Base-by-base conservation (phyloP, 2,329 filamentous ascomycete species). In the Verticillium zaregamsianum region DNA sequence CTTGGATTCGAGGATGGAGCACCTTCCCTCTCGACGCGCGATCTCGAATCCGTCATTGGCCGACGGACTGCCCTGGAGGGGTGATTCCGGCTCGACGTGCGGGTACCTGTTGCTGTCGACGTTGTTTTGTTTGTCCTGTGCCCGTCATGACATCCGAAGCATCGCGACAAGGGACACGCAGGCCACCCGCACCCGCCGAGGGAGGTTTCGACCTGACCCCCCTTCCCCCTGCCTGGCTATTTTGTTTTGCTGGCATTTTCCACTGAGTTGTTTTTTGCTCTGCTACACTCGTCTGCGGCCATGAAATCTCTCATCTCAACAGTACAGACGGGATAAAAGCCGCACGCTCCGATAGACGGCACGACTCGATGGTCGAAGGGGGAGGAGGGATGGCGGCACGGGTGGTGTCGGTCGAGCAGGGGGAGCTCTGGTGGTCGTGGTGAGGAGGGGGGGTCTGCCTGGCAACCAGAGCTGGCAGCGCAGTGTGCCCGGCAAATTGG, bases 301-400 rank as follows among this genome's bases (percentile, higher is more conserved):
- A 28, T 40, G 35, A 58, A 58, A 58, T 58, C 37, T 49, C 40
- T 49, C 40, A 49, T 49, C 40, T 23, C 40, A 49, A 58, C 28
- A 58, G 28, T 49, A 58, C 28, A 58, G 28, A 32, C 57, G 9
- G 14, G 57, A 49, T 49, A 58, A 58, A 58, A 58, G 57, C 57
- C 57, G 57, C 57, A 58, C 23, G 37, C 37, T 58, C 57, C 57
- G 57, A 58, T 25, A 32, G 15, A 45, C 57, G 57, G 40, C 40
- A 23, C 40, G 40, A 23, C 40, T 8, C 12, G n/a, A 12, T 49
- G 40, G 40, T 20, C 40, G 33, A 35, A 9, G 23, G 20, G n/a
- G 9, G n/a, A 49, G n/a, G 39, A n/a, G 17, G 39, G 20, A 49
- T 49, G 40, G 23, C n/a, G 40, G 11, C 40, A 49, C 40, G 40